Conservation (phyloP, 2,329 filamentous ascomycete genomes). For the Phialophora macrospora region DNA sequence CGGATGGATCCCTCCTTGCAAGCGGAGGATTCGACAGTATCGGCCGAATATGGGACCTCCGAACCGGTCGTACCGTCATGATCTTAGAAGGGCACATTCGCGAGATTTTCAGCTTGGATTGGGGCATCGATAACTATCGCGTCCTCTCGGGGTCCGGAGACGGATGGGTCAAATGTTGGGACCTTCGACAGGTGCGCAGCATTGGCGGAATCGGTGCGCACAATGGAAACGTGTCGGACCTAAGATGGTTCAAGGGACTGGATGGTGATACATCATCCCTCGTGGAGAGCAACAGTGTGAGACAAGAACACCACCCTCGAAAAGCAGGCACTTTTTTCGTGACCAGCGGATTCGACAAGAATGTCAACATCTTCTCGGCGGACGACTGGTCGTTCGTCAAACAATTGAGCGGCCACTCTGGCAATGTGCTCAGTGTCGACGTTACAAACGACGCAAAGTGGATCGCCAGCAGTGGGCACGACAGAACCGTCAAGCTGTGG, state of each 20-base stretch:
- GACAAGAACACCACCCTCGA: conserved; percentile 58
- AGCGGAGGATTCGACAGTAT: conserved; percentile 95
- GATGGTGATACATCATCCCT: conserved; percentile 64
- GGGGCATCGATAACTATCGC: conserved; percentile 89
- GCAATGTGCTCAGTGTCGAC: conserved; percentile 89
- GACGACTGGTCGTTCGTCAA: conserved; percentile 95
- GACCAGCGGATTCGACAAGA: conserved; percentile 88
- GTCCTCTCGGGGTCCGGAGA: conserved; percentile 91
- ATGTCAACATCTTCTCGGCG: conserved; percentile 92
- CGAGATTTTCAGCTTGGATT: conserved; percentile 90
- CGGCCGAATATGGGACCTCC: conserved; percentile 91
- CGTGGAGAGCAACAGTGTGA: conserved; percentile 33
- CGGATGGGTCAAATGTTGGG: conserved; percentile 98
- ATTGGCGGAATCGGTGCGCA: conserved; percentile 89
- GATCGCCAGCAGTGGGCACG: conserved; percentile 93
- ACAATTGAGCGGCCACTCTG: conserved; percentile 85
- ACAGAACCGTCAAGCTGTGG: conserved; percentile 96
- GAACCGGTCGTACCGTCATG: conserved; percentile 92
- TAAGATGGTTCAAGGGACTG: conserved; percentile 89
- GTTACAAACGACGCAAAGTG: conserved; percentile 83
- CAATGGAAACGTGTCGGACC: conserved; percentile 85
- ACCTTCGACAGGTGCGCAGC: conserved; percentile 84
- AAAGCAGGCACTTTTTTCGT: conserved; percentile 92
- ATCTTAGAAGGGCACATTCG: conserved; percentile 91
- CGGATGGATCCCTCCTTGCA: conserved; percentile 85